Percentiles rank a stretch among this genome's conserved stretches.
phyloP scores from a whole-genome alignment of 345 rosid genomes.

The Hibiscus mutabilis region DNA sequence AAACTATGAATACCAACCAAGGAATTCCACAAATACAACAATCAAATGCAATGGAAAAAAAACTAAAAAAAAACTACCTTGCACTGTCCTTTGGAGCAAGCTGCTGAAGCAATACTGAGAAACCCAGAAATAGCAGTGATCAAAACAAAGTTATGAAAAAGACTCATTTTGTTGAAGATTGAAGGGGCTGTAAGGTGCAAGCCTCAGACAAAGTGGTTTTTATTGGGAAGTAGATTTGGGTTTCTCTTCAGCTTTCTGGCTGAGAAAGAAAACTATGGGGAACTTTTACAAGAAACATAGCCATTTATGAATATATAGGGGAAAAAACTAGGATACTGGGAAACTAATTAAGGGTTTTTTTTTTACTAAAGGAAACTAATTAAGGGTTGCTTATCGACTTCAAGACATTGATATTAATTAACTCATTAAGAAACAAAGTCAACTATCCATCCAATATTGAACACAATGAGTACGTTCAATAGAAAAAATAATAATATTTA shows the following conservation, averaged over 20 bases:
- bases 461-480: too few species aligned
- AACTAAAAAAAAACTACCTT: slow-evolving; percentile 25
- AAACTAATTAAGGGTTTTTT: not conserved
- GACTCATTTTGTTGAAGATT: slow-evolving; percentile 20
- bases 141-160: slow-evolving; percentile 14
- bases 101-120: slow-evolving; percentile 23
- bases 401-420: slow-evolving; percentile 1
- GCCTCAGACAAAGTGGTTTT: not conserved
- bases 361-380: not conserved
- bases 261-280: slow-evolving; percentile 25
- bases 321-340: not conserved
- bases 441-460: not conserved
- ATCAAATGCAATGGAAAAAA: not conserved
- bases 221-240: not conserved
- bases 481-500: too few species aligned
- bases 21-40: not conserved
- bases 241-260: slow-evolving; percentile 8
- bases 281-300: not conserved
- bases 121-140: slow-evolving; percentile 14
- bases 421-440: not conserved
- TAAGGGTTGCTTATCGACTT: slow-evolving; percentile 11
- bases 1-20: not conserved
- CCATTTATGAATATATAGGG: not conserved
- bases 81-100: slow-evolving; percentile 47
- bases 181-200: not conserved